phyloP scores from a whole-genome alignment of 306 rosid genomes.

The Fragaria vesca region DNA sequence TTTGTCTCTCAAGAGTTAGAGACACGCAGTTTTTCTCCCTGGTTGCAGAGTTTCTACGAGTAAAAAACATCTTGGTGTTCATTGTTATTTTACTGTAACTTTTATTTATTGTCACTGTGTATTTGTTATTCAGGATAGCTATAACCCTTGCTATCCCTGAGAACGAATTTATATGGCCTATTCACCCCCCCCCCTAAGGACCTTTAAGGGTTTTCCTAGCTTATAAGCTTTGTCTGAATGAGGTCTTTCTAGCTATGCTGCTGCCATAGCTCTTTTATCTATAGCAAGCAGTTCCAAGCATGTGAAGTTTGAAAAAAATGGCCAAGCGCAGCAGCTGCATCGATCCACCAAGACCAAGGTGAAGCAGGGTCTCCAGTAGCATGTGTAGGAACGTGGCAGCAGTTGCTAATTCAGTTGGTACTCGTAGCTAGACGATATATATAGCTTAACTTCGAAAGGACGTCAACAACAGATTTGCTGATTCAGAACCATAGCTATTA shows the following conservation, averaged over 20 bases:
- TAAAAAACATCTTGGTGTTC: too few relatives aligned
- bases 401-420: constrained; percentile 3
- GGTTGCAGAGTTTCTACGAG: too few relatives aligned
- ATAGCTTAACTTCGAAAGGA: background rate
- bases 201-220: background rate
- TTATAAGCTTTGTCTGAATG: background rate
- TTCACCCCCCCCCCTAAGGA: too few relatives aligned
- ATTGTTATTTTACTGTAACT: too few relatives aligned
- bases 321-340: background rate
- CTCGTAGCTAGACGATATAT: background rate
- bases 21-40: too few relatives aligned
- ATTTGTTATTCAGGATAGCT: too few relatives aligned
- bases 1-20: too few relatives aligned
- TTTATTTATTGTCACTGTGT: too few relatives aligned
- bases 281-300: background rate
- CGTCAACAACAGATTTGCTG: background rate
- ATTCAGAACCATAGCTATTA: background rate
- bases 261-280: background rate
- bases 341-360: background rate
- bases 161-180: too few relatives aligned
- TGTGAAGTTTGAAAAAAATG: constrained; percentile 6
- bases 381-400: constrained; percentile 9
- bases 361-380: background rate
- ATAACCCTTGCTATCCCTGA: too few relatives aligned
- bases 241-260: background rate